Base-by-base conservation (phyloP, 345 rosid species). In the Brassica juncea region DNA sequence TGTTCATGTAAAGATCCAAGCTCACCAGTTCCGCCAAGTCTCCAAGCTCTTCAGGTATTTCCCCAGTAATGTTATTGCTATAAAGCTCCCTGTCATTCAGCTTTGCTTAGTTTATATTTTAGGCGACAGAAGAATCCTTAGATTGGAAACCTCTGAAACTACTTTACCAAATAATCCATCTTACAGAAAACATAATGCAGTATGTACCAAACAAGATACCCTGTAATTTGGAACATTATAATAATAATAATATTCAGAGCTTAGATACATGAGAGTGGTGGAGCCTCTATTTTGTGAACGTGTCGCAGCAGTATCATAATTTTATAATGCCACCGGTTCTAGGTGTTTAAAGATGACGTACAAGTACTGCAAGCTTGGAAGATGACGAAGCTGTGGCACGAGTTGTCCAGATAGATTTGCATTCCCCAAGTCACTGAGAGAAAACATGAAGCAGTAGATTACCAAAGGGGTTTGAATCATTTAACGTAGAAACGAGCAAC, bases 1-100 rank as follows among this genome's bases (percentile, higher is more conserved):
- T 47, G 86, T 92, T 92, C 85, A 84, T 70, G 84, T 86, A 90
- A 81, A 92, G 92, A 86, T 92, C 97, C 89, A 92, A 88, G 92
- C 94, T 90, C 84, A 92, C 94, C 84, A 92, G 77, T 73, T 78
- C 84, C 60, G 81, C 81, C 89, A 92, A 83, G 70, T 73, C 85
- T 23, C 97, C 97, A 76, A 92, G 89, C 84, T 92, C 93, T 12
- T 87, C 91, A 6, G 94, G 94, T 76, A 92, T 82, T 55, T 0
- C 66, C 62, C 94, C 94, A 74, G 82, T 84, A 49, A 92, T 82
- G 81, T 86, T 84, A 82, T 90, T 92, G 81, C 90, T 87, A 49
- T 86, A 86, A 71, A 92, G 94, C 75, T 90, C 94, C 91, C 94
- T 92, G 97, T 75, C 75, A 85, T 52, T 32, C 6, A 37, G 42